phyloP scores from a whole-genome alignment of 2,329 filamentous ascomycete species.

The Ophiostoma ulmi region DNA sequence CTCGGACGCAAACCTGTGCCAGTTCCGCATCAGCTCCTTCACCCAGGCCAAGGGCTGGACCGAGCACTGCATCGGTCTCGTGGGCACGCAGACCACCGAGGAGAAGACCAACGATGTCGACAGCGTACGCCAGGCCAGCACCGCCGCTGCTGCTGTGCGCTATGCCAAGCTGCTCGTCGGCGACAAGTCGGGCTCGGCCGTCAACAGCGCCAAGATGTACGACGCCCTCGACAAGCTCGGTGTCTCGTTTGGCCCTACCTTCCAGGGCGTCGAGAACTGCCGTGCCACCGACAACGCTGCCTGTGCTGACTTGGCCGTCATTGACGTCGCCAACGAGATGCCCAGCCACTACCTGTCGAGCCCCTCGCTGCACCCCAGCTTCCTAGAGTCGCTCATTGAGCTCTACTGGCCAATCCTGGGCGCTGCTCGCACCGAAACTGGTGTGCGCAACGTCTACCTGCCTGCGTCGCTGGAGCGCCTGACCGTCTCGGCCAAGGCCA shows the following conservation, averaged over 20 bases:
- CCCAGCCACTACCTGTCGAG: slow-evolving; percentile 47
- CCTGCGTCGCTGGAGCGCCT: slow-evolving; percentile 44
- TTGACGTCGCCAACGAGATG: slow-evolving; percentile 34
- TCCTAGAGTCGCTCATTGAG: slow-evolving; percentile 33
- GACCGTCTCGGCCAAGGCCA: slow-evolving; percentile 39
- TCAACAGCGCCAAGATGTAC: slow-evolving; percentile 17
- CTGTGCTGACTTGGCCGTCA: slow-evolving; percentile 34
- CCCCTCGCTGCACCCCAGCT: slow-evolving; percentile 42
- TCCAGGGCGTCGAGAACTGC: slow-evolving; percentile 35
- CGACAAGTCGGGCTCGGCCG: slow-evolving; percentile 2
- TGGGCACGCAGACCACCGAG: slow-evolving; percentile 28
- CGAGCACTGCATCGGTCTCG: slow-evolving; percentile 37
- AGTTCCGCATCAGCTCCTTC: slow-evolving; percentile 43
- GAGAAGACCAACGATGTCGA: slow-evolving; percentile 19
- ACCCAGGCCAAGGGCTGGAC: slow-evolving; percentile 37
- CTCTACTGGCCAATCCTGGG: slow-evolving; percentile 19
- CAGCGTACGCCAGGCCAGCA: slow-evolving; percentile 19
- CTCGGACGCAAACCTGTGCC: slow-evolving; percentile 20
- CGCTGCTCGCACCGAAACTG: slow-evolving; percentile 22
- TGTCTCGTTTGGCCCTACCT: slow-evolving; percentile 34
- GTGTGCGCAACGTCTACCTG: slow-evolving; percentile 42
- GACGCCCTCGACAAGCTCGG: slow-evolving; percentile 34
- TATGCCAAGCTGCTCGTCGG: slow-evolving; percentile 18
- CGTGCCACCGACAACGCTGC: slow-evolving; percentile 28
- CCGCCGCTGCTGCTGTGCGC: slow-evolving; percentile 21